Evolutionary conservation across 305 asterid species (phyloP).

Genomic region (Coffea humblotiana): DNA sequence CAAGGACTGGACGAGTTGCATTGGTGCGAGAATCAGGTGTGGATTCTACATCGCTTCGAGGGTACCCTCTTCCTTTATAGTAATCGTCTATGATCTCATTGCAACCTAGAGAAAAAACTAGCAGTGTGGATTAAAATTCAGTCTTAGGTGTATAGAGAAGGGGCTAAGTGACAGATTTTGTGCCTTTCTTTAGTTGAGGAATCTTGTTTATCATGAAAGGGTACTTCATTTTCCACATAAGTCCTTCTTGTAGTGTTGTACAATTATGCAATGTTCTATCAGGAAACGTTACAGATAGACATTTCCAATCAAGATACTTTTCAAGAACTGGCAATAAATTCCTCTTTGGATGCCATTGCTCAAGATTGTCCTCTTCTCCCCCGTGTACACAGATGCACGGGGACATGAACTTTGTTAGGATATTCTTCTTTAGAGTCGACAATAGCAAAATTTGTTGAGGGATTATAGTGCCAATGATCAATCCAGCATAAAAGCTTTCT

Average conservation of each 20-base stretch:
- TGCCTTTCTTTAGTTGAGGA: not conserved
- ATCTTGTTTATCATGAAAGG: not conserved
- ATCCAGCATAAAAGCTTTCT: too few species aligned
- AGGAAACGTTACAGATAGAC: too few species aligned
- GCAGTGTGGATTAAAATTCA: not conserved
- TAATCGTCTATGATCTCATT: not conserved
- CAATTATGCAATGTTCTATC: not conserved
- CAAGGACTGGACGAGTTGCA: constrained; percentile 89
- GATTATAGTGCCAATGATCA: too few species aligned
- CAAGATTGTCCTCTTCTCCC: not conserved
- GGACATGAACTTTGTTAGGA: too few species aligned
- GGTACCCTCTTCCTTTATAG: constrained; percentile 59
- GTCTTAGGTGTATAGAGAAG: not conserved
- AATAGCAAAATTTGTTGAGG: too few species aligned
- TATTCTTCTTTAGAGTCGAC: too few species aligned
- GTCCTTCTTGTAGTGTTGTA: not conserved
- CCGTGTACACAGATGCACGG: too few species aligned
- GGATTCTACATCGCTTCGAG: constrained; percentile 74
- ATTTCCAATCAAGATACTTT: not conserved
- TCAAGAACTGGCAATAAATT: not conserved
- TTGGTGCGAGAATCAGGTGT: constrained; percentile 82
- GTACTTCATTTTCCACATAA: not conserved
- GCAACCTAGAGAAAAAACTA: not conserved
- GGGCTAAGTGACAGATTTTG: not conserved
- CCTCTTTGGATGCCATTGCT: not conserved